Base-by-base conservation (phyloP, 148 eudicot genomes). In the Nyssa sinensis region DNA sequence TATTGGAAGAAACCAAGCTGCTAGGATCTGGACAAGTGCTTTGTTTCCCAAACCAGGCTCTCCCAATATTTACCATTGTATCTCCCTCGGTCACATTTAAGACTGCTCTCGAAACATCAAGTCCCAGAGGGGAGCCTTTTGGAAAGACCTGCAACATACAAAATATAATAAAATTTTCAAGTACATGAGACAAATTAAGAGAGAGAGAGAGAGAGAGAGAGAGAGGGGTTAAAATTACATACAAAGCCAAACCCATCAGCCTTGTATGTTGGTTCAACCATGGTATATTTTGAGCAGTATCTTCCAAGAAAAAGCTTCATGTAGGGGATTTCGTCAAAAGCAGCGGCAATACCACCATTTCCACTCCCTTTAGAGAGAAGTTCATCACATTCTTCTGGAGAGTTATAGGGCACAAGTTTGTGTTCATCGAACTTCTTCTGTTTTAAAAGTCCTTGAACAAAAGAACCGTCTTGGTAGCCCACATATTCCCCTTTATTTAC, bases 381-480 rank as follows among this genome's bases (percentile, higher is more conserved):
- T 10, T 80, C 66, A 49, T 83, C 49, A 8, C 75, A 64, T 28
- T 75, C 64, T 61, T 78, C 65, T 14, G 28, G 30, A 28, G 76
- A 24, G 47, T 30, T 62, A 64, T 81, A 78, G 53, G 61, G 4
- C 58, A 32, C 28, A 1, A 83, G 81, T 29, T 73, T 74, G 11
- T 62, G 33, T 16, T 78, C 62, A 14, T 51, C 34, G 28, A 86
- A 76, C 23, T 71, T 73, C n/a, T n/a, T 63, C 17, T 27, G 28
- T 31, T n/a, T 64, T 1, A 87, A 64, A 32, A 87, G 35, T 16
- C 33, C 81, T 62, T 30, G 33, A 16, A 90, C 75, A 32, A 87
- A 90, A 23, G 91, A 73, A 44, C 82, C 85, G 4, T 72, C 29
- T 64, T 69, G 81, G 76, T 67, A 82, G 23, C 89, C 88, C 3